Base-by-base conservation (phyloP, 1,284 basidiomycete species). In the Lignosus rhinocerotis region DNA sequence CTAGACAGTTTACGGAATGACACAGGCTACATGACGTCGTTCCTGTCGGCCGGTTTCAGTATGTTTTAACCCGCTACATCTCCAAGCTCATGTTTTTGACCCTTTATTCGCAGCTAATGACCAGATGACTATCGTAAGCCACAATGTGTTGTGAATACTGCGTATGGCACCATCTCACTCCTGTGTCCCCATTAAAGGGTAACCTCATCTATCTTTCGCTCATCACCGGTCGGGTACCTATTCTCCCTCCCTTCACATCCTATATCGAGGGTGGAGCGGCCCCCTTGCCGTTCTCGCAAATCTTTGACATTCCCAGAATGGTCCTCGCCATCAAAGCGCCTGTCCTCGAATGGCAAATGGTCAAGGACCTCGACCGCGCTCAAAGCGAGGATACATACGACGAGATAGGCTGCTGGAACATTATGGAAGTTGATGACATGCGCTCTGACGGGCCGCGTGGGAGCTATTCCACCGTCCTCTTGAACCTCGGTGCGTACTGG, bases 11-110 rank as follows among this genome's bases (percentile, higher is more conserved):
- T 88, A 30, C 76, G 77, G 19, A 73, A 78, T 25, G 81, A 85
- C 53, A 75, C 76, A 2, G 74, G 81, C 56, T 88, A 88, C 61
- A 78, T 88, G 51, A 84, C 85, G 0, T 83, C 83, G 8, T 88
- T 83, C 82, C 73, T 83, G 41, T 80, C 80, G 32, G 84, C 85
- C 31, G 86, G 86, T 31, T 89, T 84, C 83, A 87, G 85, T 87
- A 55, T 56, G 75, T 74, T 4, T n/a, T 16, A 42, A 8, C 16
- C n/a, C 47, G 9, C 38, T 12, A 25, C 11, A 49, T n/a, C 16
- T 53, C 5, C 6, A 42, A 14, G 6, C 25, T 25, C 42, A 31
- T 33, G 19, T 19, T 38, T 9, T 33, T 46, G 17, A 52, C 61
- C 44, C 12, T 30, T 52, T 16, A 55, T 50, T 38, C 47, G 9